Base-by-base conservation (phyloP, 1,284 basidiomycete genomes). In the Nidula niveotomentosa region DNA sequence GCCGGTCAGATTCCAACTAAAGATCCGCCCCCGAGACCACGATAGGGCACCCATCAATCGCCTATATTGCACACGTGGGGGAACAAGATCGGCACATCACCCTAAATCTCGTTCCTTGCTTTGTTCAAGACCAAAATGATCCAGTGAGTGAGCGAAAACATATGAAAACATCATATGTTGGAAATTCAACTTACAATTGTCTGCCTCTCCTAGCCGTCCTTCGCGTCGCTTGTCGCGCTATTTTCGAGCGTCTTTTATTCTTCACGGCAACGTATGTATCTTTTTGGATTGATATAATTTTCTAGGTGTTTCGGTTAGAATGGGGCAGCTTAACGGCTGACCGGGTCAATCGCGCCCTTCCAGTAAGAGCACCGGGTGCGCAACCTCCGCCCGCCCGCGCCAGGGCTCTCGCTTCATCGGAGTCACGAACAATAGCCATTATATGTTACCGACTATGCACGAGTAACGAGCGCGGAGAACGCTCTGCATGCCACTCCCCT, bases 41-140 rank as follows among this genome's bases (percentile, higher is more conserved):
- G 10, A 47, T 8, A 8, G 30, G 30, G 30, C 30, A 30, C 30
- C 30, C 30, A 10, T 12, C 10, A n/a, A 23, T 13, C 10, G 10
- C n/a, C 2, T n/a, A 47, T 47, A 47, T 47, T 47, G 10, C n/a
- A 57, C 65, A 66, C 63, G 65, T 67, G 64, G 56, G 54, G 30
- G 37, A 56, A 66, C 63, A 66, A 67, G 63, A 66, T 63, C 62
- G 60, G 60, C 51, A 36, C 17, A 34, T 33, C 36, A 53, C 54
- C 47, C n/a, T n/a, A 9, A 36, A 49, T 49, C 36, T 39, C 37
- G 6, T 56, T 51, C 53, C 59, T 60, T 30, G 30, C 30, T 30
- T 30, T 30, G 30, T 30, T 30, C 30, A 30, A 5, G 30, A 30
- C 30, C 30, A 30, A 30, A 30, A 30, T 30, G 30, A 30, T 30